A percentile compares a stretch with the other conserved stretches of the same genome.
phyloP scores from a whole-genome alignment of 2,329 filamentous ascomycete species.

The Pseudogymnoascus sp. region DNA sequence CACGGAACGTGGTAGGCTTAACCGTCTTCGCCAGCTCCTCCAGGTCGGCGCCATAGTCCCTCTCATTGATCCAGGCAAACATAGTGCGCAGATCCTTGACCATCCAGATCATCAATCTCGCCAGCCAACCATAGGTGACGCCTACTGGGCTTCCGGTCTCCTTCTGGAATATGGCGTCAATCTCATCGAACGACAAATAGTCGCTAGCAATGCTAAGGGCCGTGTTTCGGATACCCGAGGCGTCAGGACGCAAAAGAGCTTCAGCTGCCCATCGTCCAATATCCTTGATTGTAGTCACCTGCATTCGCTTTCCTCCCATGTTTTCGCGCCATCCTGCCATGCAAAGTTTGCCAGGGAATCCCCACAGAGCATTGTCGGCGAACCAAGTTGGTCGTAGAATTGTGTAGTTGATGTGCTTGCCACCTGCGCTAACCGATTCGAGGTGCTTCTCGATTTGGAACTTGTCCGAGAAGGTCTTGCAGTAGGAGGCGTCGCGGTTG shows the following conservation, averaged over 20 bases:
- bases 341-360: conserved; percentile 22
- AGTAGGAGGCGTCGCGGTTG: conserved; percentile 38
- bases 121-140: conserved; percentile 24
- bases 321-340: conserved; percentile 27
- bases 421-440: conserved; percentile 33
- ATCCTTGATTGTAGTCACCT: conserved; percentile 36
- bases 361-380: conserved; percentile 38
- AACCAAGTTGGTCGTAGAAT: conserved; percentile 50
- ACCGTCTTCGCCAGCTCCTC: conserved; percentile 27
- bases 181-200: conserved; percentile 33
- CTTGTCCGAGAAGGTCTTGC: conserved; percentile 50
- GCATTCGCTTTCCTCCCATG: conserved; percentile 30
- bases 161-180: conserved; percentile 26
- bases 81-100: conserved; percentile 24
- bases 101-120: conserved; percentile 18
- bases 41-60: conserved; percentile 30
- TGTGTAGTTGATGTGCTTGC: conserved; percentile 41
- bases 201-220: conserved; percentile 40
- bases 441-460: conserved; percentile 49
- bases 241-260: conserved; percentile 33
- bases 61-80: conserved; percentile 25
- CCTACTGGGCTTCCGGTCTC: conserved; percentile 24
- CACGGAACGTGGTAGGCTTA: not conserved
- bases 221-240: conserved; percentile 29
- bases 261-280: conserved; percentile 40